Percentiles rank a stretch among this genome's conserved stretches.
Evolutionary conservation across 2,329 filamentous ascomycete genomes (phyloP).

Genomic region (Aspergillus calidoustus): DNA sequence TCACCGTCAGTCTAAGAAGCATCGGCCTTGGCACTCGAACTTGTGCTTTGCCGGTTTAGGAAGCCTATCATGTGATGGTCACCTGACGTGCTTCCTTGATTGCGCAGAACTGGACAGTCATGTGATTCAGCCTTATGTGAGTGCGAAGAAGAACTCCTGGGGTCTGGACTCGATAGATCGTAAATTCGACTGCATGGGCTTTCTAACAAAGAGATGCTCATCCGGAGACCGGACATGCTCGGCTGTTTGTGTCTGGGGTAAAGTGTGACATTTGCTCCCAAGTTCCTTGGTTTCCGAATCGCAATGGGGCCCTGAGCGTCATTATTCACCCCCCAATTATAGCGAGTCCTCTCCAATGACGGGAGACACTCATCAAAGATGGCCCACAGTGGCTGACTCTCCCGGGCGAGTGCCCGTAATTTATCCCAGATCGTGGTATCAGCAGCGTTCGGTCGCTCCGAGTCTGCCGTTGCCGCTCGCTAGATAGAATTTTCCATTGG

Average conservation of each 20-base stretch:
- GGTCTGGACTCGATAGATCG: not conserved
- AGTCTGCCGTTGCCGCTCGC: not conserved
- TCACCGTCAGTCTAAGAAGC: not conserved
- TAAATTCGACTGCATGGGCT: not conserved
- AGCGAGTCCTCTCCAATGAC: conserved; percentile 4
- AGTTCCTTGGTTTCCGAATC: conserved; percentile 7
- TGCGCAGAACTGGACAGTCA: not conserved
- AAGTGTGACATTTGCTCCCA: not conserved
- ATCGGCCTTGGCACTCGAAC: not conserved
- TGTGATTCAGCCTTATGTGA: conserved; percentile 13
- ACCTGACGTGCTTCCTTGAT: not conserved
- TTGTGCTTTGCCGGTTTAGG: conserved; percentile 1
- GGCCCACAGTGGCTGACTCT: conserved; percentile 11
- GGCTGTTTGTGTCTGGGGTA: not conserved
- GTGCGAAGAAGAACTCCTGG: not conserved
- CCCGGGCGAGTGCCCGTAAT: not conserved
- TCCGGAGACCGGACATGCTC: not conserved
- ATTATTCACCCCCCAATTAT: not conserved
- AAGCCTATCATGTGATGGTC: conserved; percentile 4
- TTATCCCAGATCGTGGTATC: not conserved
- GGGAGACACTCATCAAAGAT: not conserved
- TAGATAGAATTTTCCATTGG: not conserved
- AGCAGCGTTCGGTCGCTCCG: not conserved
- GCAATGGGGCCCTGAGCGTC: not conserved
- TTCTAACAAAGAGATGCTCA: not conserved